Base-by-base conservation (phyloP, 371 early-diverging fungal species). In the Chytridium lagenaria region DNA sequence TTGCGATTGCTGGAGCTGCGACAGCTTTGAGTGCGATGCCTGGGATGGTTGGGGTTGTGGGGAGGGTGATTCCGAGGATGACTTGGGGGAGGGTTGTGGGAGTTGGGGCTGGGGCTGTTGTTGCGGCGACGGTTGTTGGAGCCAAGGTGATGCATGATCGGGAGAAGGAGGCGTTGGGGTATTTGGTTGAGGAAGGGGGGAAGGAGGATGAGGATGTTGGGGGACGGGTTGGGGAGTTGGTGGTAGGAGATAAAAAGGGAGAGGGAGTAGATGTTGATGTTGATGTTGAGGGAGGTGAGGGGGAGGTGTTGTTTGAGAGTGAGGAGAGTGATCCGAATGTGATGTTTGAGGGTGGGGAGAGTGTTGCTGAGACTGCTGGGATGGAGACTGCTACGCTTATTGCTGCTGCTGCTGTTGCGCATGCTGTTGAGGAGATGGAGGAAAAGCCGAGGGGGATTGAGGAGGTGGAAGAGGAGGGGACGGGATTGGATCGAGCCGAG, bases 81-180 rank as follows among this genome's bases (percentile, higher is more conserved):
- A 70, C 71, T 2, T 63, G 61, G 71, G 71, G 71, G n/a, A 1
- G 71, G 33, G 34, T 63, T 40, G 71, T 50, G 64, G 15, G 59
- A n/a, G 61, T 50, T 7, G 71, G 71, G 22, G 63, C 50, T 22
- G 26, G 37, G 3, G 64, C 63, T 23, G 34, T 63, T 2, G 64
- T 70, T 15, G 61, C 63, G 44, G 64, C 63, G 2, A 36, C 66
- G 22, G 66, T 44, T 38, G 66, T 66, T 38, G 66, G 66, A 16
- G 49, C 39, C n/a, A 66, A 22, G 19, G 38, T 30, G n/a, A 66
- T 38, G 7, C 19, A 50, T 15, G 57, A 31, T 31, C 19, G 22
- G 50, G 39, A 51, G 57, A 23, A 52, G 64, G 34, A 44, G 23
- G 36, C 2, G 59, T 16, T 30, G 2, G 2, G 3, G 37, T 49